Evolutionary conservation across 768 basidiomycete species (phyloP).

Genomic region (Lyophyllum semitale): DNA sequence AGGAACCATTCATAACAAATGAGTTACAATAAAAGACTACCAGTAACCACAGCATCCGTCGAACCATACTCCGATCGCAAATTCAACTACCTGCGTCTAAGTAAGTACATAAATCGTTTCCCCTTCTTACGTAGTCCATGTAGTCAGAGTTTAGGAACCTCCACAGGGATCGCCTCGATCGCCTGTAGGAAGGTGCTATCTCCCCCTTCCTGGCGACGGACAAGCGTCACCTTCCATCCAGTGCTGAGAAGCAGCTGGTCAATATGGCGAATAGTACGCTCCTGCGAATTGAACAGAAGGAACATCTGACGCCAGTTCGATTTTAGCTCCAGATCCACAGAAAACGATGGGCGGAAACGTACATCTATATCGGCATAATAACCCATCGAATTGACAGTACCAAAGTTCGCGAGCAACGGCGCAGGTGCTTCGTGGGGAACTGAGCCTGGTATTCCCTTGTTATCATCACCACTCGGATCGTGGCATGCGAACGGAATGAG

Average conservation of each 20-base stretch:
- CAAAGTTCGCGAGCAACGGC: conserved; percentile 41
- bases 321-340: background rate
- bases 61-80: too few relatives aligned
- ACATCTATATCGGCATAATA: conserved; percentile 39
- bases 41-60: too few relatives aligned
- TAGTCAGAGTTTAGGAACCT: too few relatives aligned
- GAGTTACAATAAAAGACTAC: too few relatives aligned
- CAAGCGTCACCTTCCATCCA: conserved; percentile 34
- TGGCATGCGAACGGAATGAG: too few relatives aligned
- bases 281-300: too few relatives aligned
- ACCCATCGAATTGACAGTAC: conserved; percentile 34
- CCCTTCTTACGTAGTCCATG: too few relatives aligned
- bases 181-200: conserved; percentile 20
- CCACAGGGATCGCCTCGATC: conserved; percentile 25
- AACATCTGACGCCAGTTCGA: conserved; percentile 34
- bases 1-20: too few relatives aligned
- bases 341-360: conserved; percentile 12
- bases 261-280: conserved; percentile 36
- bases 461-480: background rate
- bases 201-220: conserved; percentile 24
- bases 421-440: conserved; percentile 30
- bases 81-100: too few relatives aligned
- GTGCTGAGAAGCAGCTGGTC: conserved; percentile 23
- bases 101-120: too few relatives aligned
- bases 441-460: conserved; percentile 20